Percentiles rank a stretch among this genome's conserved stretches.
Conservation (phyloP, 2,329 filamentous ascomycete genomes). For the Cytospora chrysosperma region DNA sequence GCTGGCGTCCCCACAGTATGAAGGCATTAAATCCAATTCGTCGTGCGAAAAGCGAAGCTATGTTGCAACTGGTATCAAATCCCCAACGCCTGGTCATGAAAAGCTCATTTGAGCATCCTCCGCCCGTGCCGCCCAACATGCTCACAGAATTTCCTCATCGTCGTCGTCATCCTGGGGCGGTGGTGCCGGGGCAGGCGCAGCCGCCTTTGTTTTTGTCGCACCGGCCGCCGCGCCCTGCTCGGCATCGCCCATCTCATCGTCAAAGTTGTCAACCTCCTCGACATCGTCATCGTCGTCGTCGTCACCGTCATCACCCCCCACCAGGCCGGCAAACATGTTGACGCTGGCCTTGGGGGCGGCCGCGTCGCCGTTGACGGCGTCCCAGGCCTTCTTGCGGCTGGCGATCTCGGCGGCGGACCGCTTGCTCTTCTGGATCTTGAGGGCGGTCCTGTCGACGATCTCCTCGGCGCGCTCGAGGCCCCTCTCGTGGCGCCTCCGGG, state of each 20-base stretch:
- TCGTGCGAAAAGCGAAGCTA: conserved; percentile 4
- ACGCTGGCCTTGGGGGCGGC: conserved; percentile 15
- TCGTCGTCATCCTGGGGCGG: conserved; percentile 13
- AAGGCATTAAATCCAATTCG: neutral
- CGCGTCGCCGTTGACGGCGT: conserved; percentile 51
- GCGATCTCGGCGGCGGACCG: conserved; percentile 47
- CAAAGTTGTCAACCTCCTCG: conserved; percentile 8
- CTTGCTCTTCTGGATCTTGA: conserved; percentile 57
- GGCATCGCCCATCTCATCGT: conserved; percentile 28
- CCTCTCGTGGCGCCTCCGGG: conserved; percentile 55
- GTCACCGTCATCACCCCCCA: conserved; percentile 23
- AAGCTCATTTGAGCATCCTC: neutral
- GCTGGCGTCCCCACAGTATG: neutral
- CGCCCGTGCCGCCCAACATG: neutral
- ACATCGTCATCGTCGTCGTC: conserved; percentile 24
- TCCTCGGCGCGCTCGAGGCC: conserved; percentile 59
- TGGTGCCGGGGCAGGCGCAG: neutral
- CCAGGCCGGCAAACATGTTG: conserved; percentile 24
- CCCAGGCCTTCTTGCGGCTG: conserved; percentile 54
- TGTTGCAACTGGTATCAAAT: conserved; percentile 21
- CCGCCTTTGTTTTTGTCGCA: neutral
- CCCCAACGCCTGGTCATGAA: conserved; percentile 22
- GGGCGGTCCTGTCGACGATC: conserved; percentile 56
- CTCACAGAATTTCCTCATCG: conserved; percentile 22
- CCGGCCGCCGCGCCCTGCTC: conserved; percentile 17